Percentiles rank a stretch among this genome's conserved stretches.
Evolutionary conservation across 805 yeast species (phyloP).

Genomic region (Zygosaccharomyces siamensis): DNA sequence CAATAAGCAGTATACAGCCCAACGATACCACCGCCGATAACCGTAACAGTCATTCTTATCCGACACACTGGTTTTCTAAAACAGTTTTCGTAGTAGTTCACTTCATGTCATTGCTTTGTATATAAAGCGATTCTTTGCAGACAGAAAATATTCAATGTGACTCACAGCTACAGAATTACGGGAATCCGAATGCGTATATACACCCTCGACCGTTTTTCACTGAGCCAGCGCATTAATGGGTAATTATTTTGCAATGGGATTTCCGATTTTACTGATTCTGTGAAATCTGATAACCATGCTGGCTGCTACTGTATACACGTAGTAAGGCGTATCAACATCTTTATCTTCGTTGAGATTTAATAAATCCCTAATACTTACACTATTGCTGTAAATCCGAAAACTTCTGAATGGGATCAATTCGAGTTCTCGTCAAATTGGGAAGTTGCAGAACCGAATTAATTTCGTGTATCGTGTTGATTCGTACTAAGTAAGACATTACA

Average conservation of each 20-base stretch:
- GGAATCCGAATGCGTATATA: neutral
- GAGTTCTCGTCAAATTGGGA: neutral
- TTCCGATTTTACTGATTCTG: too few species aligned
- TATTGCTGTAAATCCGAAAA: neutral
- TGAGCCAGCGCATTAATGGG: neutral
- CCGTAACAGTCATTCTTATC: slow-evolving; percentile 5
- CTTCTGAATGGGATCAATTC: neutral
- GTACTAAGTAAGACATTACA: neutral
- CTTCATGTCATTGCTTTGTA: neutral
- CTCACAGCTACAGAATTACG: neutral
- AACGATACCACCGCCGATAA: slow-evolving; percentile 57
- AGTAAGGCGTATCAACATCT: neutral
- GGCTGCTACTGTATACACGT: too few species aligned
- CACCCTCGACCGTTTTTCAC: neutral
- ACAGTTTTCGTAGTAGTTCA: neutral
- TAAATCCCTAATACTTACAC: neutral
- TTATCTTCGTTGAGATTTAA: neutral
- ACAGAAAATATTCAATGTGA: neutral
- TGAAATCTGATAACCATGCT: too few species aligned
- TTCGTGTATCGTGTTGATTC: neutral
- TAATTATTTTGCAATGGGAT: too few species aligned
- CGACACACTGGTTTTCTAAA: neutral
- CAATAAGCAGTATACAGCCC: slow-evolving; percentile 60
- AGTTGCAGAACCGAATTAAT: neutral
- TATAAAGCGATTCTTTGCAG: neutral